Conservation (phyloP, 139 green algal genomes). For the Mesotaenium endlicherianum region DNA sequence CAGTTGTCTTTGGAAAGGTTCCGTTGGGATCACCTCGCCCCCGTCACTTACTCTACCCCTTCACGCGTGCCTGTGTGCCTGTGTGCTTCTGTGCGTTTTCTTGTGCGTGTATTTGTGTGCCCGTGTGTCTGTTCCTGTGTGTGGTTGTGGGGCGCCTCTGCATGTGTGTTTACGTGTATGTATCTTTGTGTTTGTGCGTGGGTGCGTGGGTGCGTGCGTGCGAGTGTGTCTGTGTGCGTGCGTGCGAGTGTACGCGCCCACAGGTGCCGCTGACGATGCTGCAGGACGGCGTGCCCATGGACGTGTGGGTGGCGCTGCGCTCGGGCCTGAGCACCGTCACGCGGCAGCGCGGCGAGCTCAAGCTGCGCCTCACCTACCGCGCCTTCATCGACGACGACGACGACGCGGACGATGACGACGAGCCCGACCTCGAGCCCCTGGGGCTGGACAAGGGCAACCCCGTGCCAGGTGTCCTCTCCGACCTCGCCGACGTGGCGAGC, state of each 20-base stretch:
- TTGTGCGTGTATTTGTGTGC: background rate
- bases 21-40: no score
- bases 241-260: background rate
- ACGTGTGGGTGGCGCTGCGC: constrained; percentile 33
- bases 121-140: no score
- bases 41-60: no score
- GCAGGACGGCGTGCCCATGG: constrained; percentile 26
- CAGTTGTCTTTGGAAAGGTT: no score
- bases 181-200: background rate
- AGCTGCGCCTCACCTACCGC: constrained; percentile 46
- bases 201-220: no score
- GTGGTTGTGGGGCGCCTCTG: no score
- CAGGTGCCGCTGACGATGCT: constrained; percentile 5
- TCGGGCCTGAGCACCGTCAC: background rate
- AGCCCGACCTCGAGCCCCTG: background rate
- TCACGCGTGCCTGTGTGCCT: background rate
- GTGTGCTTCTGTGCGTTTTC: no score
- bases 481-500: background rate
- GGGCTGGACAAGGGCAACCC: background rate
- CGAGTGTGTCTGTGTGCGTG: no score
- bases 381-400: constrained; percentile 42
- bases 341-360: constrained; percentile 19
- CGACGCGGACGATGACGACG: background rate
- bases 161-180: no score
- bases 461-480: background rate